These are phyloP conservation scores for Ustilago loliicola DNA, from an alignment of 1,284 basidiomycete species.

Conservation along the genomic window DNA sequence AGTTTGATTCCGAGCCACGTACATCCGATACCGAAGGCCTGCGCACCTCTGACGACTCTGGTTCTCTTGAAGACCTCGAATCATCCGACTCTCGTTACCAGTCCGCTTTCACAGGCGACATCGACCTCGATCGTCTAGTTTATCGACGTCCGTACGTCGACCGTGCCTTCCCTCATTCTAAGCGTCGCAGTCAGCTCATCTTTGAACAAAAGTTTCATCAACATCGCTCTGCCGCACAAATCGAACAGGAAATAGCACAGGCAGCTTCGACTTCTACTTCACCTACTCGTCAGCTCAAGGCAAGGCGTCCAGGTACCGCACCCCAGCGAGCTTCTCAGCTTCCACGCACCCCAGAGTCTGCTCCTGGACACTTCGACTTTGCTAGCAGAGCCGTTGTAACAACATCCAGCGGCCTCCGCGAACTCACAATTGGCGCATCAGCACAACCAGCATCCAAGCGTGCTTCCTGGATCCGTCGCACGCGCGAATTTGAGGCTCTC, in stretches of 20 bases:
- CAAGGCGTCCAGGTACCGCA: constrained; percentile 36
- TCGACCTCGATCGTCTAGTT: constrained; percentile 27
- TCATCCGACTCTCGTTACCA: constrained; percentile 19
- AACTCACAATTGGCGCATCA: constrained; percentile 41
- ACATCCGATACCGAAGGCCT: constrained; percentile 5
- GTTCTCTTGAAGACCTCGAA: constrained; percentile 12
- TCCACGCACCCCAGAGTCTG: constrained; percentile 27
- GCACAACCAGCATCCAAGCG: constrained; percentile 47
- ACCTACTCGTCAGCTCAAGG: constrained; percentile 9
- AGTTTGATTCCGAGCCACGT: constrained; percentile 15
- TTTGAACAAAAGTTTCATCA: constrained; percentile 44
- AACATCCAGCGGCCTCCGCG: constrained; percentile 27
- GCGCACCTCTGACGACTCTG: background rate
- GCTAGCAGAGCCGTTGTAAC: constrained; percentile 3
- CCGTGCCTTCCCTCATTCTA: constrained; percentile 25
- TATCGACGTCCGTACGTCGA: constrained; percentile 44
- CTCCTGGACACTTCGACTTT: constrained; percentile 12
- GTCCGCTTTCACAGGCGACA: constrained; percentile 28
- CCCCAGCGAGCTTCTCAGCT: constrained; percentile 16
- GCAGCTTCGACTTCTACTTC: background rate
- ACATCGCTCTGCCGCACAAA: constrained; percentile 26
- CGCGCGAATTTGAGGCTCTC: constrained; percentile 26
- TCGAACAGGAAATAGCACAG: background rate
- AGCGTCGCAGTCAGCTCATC: constrained; percentile 50
- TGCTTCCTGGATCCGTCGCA: constrained; percentile 42